Base-by-base conservation (phyloP, 257 asterid species). In the Linaria vulgaris region DNA sequence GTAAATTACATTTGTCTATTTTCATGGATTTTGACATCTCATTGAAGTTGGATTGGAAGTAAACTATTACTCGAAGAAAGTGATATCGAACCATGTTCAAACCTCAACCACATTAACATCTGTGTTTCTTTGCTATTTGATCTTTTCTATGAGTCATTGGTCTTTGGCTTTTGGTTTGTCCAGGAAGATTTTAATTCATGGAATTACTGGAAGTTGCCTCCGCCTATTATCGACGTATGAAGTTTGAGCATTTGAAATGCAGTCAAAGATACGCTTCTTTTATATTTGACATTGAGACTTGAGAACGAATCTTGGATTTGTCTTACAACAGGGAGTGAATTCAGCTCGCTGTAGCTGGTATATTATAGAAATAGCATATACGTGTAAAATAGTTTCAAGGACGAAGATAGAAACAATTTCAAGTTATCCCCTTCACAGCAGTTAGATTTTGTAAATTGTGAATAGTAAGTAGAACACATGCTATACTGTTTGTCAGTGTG, bases 161-260 rank as follows among this genome's bases (percentile, higher is more conserved):
- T 16, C 9, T 31, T 43, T 12, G 11, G n/a, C 24, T 68, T 56
- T 56, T 25, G 51, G 41, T 80, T 73, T 38, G 78, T 73, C 34
- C 87, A 91, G 96, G 97, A 88, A 79, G 95, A 83, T 71, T 91
- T 57, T 16, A 91, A 91, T 78, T 65, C 86, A 37, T 88, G 94
- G 94, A 91, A 88, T 70, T 91, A 61, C 80, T 91, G 97, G 97
- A 91, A 84, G 72, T 76, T 91, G 54, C 91, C 94, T 17, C 88
- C 83, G 54, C 77, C 82, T 60, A 11, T n/a, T 12, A 66, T 82
- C 3, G 76, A 76, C 39, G 11, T 54, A 41, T 79, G 72, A 79
- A 53, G 69, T 56, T 64, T 15, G 19, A 49, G 50, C 44, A 38
- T 56, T 54, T 64, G 59, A 50, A 53, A 48, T 49, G 56, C 51